Percentiles rank a stretch among this genome's conserved stretches.
Conservation (phyloP, 495 filamentous ascomycete species). For the Apodospora peruviana region DNA sequence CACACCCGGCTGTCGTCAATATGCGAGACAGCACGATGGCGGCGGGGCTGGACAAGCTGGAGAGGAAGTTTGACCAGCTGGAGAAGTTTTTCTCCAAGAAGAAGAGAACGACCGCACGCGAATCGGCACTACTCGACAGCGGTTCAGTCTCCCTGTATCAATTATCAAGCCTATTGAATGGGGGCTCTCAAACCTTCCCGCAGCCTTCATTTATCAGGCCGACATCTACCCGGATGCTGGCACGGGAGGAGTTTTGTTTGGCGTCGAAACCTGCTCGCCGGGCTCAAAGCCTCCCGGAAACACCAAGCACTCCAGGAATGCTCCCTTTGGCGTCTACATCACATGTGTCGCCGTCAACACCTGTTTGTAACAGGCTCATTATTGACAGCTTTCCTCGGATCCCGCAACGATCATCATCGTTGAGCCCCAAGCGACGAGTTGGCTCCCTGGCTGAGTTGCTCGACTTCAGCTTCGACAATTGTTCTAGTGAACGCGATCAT, state of each 20-base stretch:
- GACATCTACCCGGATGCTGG: slow-evolving; percentile 40
- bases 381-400: slow-evolving; percentile 10
- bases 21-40: slow-evolving; percentile 13
- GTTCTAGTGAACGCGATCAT: not conserved
- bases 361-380: too few species aligned
- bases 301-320: slow-evolving; percentile 13
- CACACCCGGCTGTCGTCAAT: too few species aligned
- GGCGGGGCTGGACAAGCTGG: slow-evolving; percentile 19
- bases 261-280: slow-evolving; percentile 19
- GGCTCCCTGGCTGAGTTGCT: slow-evolving; percentile 15
- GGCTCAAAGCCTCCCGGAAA: slow-evolving; percentile 34
- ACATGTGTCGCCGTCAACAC: not conserved
- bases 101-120: slow-evolving; percentile 8
- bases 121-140: not conserved
- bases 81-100: slow-evolving; percentile 27
- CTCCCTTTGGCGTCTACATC: not conserved
- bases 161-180: too few species aligned
- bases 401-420: slow-evolving; percentile 11
- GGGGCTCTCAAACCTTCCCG: slow-evolving; percentile 33
- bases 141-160: slow-evolving; percentile 1
- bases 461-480: slow-evolving; percentile 16
- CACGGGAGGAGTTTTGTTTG: slow-evolving; percentile 32
- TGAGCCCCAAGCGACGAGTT: slow-evolving; percentile 1
- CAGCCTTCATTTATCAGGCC: slow-evolving; percentile 42
- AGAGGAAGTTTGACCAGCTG: slow-evolving; percentile 19